phyloP scores from a whole-genome alignment of 768 basidiomycete species.

The Basidioascus undulatus region DNA sequence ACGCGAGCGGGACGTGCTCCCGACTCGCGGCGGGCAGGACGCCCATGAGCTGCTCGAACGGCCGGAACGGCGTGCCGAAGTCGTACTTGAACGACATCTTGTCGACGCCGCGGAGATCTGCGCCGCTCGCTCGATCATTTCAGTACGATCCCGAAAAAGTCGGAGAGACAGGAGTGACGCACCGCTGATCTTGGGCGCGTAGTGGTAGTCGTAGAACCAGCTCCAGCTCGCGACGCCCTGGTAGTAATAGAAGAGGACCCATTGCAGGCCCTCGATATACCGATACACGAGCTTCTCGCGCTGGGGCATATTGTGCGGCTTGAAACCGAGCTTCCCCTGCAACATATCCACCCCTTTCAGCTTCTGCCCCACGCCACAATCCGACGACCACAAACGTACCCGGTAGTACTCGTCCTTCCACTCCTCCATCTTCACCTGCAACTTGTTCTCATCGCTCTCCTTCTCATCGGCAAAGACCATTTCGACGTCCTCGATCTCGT shows the following conservation, averaged over 20 bases:
- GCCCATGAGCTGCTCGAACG: conserved; percentile 94
- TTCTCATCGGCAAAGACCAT: no score
- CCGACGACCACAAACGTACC: conserved; percentile 23
- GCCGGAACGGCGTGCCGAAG: conserved; percentile 67
- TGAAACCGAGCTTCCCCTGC: conserved; percentile 69
- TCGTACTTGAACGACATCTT: conserved; percentile 67
- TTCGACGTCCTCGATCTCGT: conserved; percentile 31
- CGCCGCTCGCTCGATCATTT: background rate
- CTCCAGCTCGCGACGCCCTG: conserved; percentile 91
- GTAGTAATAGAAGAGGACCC: conserved; percentile 99
- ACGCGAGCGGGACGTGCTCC: conserved; percentile 68
- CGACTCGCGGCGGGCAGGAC: conserved; percentile 77
- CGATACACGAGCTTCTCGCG: conserved; percentile 47
- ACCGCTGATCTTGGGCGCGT: conserved; percentile 91
- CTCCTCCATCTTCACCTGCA: conserved; percentile 65
- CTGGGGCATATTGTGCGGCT: conserved; percentile 37
- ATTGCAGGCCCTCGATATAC: conserved; percentile 85
- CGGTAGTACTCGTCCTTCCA: conserved; percentile 83
- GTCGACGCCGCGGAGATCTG: conserved; percentile 38
- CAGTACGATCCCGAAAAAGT: background rate
- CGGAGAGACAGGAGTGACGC: conserved; percentile 8
- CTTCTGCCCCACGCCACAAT: background rate
- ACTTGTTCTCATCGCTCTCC: conserved; percentile 40
- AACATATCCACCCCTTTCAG: conserved; percentile 6
- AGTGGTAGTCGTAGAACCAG: conserved; percentile 98